Base-by-base conservation (phyloP, 2,329 filamentous ascomycete species). In the Monilinia polystroma region DNA sequence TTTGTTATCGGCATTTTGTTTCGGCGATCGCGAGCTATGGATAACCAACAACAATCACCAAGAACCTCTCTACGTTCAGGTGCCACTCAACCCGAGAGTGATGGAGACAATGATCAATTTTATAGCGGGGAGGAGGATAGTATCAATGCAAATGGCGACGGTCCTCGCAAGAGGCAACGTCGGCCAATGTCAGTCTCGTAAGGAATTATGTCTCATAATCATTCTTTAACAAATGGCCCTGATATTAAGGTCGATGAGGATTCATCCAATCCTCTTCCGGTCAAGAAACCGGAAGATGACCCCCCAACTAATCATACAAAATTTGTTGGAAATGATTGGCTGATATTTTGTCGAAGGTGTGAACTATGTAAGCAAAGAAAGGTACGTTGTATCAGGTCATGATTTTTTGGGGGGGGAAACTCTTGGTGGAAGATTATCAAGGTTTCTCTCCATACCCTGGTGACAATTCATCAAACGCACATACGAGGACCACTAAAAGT, bases 281-380 rank as follows among this genome's bases (percentile, higher is more conserved):
- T 47, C 52, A 56, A 63, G 32, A 71, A 71, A 38, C 29, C 47
- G 35, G 68, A 69, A 62, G 69, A 72, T 38, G 65, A 68, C 54
- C 35, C 52, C 68, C 52, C n/a, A 45, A 58, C 66, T 45, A 58
- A 64, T 43, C 23, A 32, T 29, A 11, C 51, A 1, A 43, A 66
- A 62, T 66, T 71, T 47, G 57, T 68, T 62, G 70, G 72, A 53
- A 68, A 72, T 59, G 71, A 68, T 71, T 75, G 70, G 74, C 75
- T 77, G 68, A 77, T 73, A 43, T 68, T 75, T 66, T 72, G 75
- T 68, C 74, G 72, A 77, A 89, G 87, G 74, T 89, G 91, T 75
- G 91, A 93, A 79, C 83, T 90, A 63, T 92, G 90, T 81, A 93
- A 93, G 78, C 87, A 90, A 77, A 82, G 91, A 80, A 94, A 93